phyloP scores from a whole-genome alignment of 768 basidiomycete species.

The Termitomyces sp. region DNA sequence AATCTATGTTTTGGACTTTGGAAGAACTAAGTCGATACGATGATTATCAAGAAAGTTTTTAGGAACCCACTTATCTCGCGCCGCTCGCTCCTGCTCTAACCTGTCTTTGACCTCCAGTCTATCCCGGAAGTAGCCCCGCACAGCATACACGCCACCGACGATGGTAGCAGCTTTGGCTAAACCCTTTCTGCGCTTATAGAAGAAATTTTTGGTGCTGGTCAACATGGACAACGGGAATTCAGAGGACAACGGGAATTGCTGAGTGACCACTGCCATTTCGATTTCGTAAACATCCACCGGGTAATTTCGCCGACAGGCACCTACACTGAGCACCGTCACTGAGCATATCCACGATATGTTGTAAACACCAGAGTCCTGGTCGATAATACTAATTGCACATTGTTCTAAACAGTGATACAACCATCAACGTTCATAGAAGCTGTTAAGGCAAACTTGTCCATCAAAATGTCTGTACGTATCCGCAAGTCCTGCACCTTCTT shows the following conservation, averaged over 20 bases:
- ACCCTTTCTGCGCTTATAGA: slow-evolving; percentile 41
- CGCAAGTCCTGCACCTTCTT: slow-evolving; percentile 46
- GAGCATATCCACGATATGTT: not conserved
- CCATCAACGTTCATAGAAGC: slow-evolving; percentile 4
- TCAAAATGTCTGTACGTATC: slow-evolving; percentile 36
- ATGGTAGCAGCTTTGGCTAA: slow-evolving; percentile 46
- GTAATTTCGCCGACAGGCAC: not conserved
- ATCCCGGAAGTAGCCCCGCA: slow-evolving; percentile 52
- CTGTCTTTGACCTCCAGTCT: slow-evolving; percentile 62
- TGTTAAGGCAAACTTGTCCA: slow-evolving; percentile 20
- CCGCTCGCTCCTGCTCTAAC: slow-evolving; percentile 52
- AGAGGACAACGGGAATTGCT: not conserved
- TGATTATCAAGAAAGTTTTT: slow-evolving; percentile 2
- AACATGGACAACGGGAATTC: slow-evolving; percentile 2
- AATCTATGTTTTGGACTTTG: slow-evolving; percentile 69
- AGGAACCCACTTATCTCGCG: slow-evolving; percentile 60
- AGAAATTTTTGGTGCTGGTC: slow-evolving; percentile 31
- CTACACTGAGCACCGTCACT: too few species aligned
- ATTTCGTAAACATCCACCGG: slow-evolving; percentile 2
- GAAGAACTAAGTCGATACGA: not conserved
- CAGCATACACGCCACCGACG: slow-evolving; percentile 55
- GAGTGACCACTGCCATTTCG: too few species aligned
- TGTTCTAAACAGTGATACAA: slow-evolving; percentile 2
- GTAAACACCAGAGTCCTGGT: too few species aligned
- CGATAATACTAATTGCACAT: not conserved